Conservation (phyloP, 768 basidiomycete species). For the Sarcomyxa edulis region DNA sequence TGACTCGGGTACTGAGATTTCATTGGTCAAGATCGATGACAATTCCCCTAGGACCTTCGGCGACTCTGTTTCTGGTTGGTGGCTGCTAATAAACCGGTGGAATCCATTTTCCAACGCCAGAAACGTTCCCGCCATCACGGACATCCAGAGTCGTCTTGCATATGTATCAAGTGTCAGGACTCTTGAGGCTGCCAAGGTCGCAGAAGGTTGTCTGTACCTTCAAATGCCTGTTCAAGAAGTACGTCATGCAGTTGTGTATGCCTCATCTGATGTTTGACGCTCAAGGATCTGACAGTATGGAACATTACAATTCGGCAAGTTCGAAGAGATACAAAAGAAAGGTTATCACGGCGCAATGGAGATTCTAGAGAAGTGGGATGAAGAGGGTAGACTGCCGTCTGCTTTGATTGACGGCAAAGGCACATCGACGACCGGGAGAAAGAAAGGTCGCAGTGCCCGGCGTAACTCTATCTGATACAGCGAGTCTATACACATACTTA, state of each 20-base stretch:
- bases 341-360: constrained; percentile 73
- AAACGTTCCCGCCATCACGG: constrained; percentile 82
- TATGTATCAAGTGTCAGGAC: constrained; percentile 97
- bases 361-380: constrained; percentile 70
- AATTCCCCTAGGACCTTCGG: constrained; percentile 94
- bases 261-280: not conserved
- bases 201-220: constrained; percentile 87
- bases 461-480: constrained; percentile 58
- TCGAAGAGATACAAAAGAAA: constrained; percentile 80
- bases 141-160: constrained; percentile 90
- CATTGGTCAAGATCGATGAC: constrained; percentile 70
- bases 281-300: constrained; percentile 47
- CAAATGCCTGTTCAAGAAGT: constrained; percentile 94
- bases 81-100: constrained; percentile 89
- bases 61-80: constrained; percentile 94
- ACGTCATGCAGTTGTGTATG: constrained; percentile 14
- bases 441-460: constrained; percentile 72
- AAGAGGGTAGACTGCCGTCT: constrained; percentile 81
- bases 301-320: constrained; percentile 85
- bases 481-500: too few species aligned
- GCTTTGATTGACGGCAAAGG: constrained; percentile 58
- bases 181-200: constrained; percentile 90
- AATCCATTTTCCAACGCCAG: constrained; percentile 82
- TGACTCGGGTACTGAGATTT: constrained; percentile 1
- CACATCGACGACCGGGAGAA: constrained; percentile 39